Conservation (phyloP, 306 rosid species). For the Lathyrus tuberosus region DNA sequence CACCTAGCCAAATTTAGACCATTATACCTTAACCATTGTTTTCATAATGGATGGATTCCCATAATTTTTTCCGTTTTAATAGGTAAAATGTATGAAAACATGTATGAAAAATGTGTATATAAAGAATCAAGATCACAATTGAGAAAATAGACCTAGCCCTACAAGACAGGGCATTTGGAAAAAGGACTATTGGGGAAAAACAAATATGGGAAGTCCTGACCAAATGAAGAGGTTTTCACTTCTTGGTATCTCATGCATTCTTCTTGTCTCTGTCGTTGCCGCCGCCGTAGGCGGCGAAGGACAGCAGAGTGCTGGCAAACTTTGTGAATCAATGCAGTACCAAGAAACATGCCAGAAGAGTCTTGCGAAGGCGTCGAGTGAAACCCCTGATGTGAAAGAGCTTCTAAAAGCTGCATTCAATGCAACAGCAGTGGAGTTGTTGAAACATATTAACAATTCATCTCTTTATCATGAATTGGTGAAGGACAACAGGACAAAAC, state of each 20-base stretch:
- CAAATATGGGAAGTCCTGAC: too few relatives aligned
- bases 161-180: slow-evolving; percentile 20
- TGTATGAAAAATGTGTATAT: slow-evolving; percentile 25
- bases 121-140: not conserved
- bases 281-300: not conserved
- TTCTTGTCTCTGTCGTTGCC: slow-evolving; percentile 39
- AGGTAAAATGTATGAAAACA: too few relatives aligned
- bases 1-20: not conserved
- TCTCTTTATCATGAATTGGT: slow-evolving; percentile 40
- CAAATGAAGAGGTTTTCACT: slow-evolving; percentile 2
- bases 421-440: slow-evolving; percentile 38
- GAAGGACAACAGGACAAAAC: slow-evolving; percentile 51
- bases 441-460: slow-evolving; percentile 43
- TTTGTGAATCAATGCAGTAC: slow-evolving; percentile 67
- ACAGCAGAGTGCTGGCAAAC: slow-evolving; percentile 34
- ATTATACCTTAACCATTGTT: not conserved
- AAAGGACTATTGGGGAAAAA: too few relatives aligned
- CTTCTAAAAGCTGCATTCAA: slow-evolving; percentile 54
- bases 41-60: slow-evolving; percentile 2
- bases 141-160: slow-evolving; percentile 1
- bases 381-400: slow-evolving; percentile 46
- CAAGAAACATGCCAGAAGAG: slow-evolving; percentile 53
- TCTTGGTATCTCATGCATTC: slow-evolving; percentile 41
- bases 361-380: slow-evolving; percentile 15
- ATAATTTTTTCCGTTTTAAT: slow-evolving; percentile 33